These are phyloP conservation scores for Cercospora sesami DNA, from an alignment of 2,329 filamentous ascomycete species.

Conservation along the genomic window DNA sequence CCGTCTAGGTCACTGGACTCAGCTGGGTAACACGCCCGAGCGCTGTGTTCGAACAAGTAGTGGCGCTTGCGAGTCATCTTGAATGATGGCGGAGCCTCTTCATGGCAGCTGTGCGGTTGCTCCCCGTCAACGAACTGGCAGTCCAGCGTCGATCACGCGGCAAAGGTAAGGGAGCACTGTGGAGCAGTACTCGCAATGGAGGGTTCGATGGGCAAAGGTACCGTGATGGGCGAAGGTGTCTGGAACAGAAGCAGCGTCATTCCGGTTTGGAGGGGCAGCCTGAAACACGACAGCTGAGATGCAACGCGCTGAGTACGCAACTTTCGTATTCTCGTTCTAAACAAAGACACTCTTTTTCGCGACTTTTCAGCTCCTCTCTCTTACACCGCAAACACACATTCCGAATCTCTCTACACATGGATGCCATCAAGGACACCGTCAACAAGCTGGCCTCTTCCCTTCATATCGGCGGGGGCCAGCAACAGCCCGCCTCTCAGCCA, in stretches of 20 bases:
- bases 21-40: not conserved
- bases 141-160: not conserved
- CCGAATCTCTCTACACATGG: slow-evolving; percentile 13
- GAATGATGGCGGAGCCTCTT: not conserved
- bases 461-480: slow-evolving; percentile 30
- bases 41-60: not conserved
- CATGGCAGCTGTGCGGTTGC: not conserved
- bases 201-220: not conserved
- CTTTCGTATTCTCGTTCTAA: slow-evolving; percentile 1
- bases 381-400: not conserved
- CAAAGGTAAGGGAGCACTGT: not conserved
- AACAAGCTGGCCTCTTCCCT: slow-evolving; percentile 28
- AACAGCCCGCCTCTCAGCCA: slow-evolving; percentile 46
- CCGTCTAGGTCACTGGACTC: not conserved
- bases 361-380: not conserved
- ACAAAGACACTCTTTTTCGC: slow-evolving; percentile 1
- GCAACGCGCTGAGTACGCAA: not conserved
- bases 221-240: not conserved
- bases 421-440: slow-evolving; percentile 27
- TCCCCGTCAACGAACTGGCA: not conserved
- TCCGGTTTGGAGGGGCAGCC: not conserved
- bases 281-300: slow-evolving; percentile 6
- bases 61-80: not conserved
- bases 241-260: slow-evolving; percentile 5
- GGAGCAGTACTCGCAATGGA: not conserved